phyloP scores from a whole-genome alignment of 2,329 filamentous ascomycete species.

The Fusarium secorum region DNA sequence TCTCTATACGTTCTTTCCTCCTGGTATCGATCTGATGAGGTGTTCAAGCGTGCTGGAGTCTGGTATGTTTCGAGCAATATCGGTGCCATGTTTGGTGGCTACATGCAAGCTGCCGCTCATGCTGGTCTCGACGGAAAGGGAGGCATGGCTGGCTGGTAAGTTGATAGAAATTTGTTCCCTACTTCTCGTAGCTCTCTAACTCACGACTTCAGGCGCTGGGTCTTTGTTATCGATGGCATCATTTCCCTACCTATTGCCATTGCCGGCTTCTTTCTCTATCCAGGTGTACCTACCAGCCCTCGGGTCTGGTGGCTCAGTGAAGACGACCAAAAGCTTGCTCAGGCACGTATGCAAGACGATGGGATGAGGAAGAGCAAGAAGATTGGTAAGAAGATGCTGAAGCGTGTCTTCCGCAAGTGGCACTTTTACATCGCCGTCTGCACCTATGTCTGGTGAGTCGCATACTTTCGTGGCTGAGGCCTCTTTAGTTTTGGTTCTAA shows the following conservation, averaged over 20 bases:
- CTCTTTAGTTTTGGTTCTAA: background rate
- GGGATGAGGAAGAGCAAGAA: constrained; percentile 33
- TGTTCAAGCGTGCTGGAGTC: constrained; percentile 58
- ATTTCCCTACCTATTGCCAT: constrained; percentile 35
- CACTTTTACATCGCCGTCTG: constrained; percentile 40
- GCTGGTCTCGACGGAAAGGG: constrained; percentile 22
- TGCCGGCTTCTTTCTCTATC: constrained; percentile 43
- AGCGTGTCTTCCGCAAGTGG: constrained; percentile 40
- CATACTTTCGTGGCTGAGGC: background rate
- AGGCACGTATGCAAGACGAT: constrained; percentile 36
- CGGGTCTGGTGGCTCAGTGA: constrained; percentile 42
- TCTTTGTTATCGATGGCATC: constrained; percentile 48
- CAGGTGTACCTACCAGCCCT: constrained; percentile 38
- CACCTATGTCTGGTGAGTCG: constrained; percentile 34
- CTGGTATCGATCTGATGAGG: constrained; percentile 47
- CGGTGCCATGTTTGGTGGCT: constrained; percentile 27
- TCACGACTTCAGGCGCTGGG: constrained; percentile 39
- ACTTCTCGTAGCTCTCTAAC: background rate
- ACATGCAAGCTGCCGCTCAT: constrained; percentile 32
- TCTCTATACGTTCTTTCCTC: constrained; percentile 45
- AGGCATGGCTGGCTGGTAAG: constrained; percentile 30
- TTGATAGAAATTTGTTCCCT: background rate
- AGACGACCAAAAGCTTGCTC: constrained; percentile 36
- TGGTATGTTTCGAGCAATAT: constrained; percentile 52
- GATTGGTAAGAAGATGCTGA: constrained; percentile 39